phyloP scores from a whole-genome alignment of 73 alveolate genomes.

The Paraurostyla sp. region DNA sequence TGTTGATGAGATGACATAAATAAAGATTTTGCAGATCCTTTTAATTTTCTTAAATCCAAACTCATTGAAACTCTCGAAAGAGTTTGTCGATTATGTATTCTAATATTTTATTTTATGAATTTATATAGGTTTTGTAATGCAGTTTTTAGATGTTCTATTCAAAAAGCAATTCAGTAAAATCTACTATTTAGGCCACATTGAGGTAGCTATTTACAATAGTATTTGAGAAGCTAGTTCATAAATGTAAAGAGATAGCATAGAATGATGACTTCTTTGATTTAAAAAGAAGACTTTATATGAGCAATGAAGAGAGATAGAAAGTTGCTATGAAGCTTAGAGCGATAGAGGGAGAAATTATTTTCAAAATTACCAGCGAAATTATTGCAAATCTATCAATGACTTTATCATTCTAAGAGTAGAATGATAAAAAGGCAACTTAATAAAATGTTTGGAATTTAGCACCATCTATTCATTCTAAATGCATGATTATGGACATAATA shows the following conservation, averaged over 20 bases:
- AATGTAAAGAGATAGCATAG: constrained; percentile 29
- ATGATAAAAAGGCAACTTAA: neutral
- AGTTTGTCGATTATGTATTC: constrained; percentile 59
- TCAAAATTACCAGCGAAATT: constrained; percentile 5
- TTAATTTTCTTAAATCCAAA: constrained; percentile 77
- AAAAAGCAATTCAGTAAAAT: constrained; percentile 64
- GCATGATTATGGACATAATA: constrained; percentile 51
- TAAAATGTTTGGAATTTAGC: constrained; percentile 4
- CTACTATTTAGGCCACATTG: constrained; percentile 74
- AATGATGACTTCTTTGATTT: constrained; percentile 28
- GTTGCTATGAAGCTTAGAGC: neutral
- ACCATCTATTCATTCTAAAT: constrained; percentile 21
- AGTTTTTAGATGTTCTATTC: constrained; percentile 61
- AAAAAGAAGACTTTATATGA: constrained; percentile 32
- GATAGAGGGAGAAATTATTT: constrained; percentile 13
- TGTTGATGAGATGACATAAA: constrained; percentile 74
- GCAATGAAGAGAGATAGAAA: neutral
- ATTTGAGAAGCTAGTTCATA: constrained; percentile 52
- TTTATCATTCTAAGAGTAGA: constrained; percentile 4
- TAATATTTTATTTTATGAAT: neutral
- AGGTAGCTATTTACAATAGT: constrained; percentile 70
- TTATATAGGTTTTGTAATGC: constrained; percentile 43
- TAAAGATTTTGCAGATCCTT: constrained; percentile 68
- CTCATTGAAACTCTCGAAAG: constrained; percentile 58
- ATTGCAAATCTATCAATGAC: constrained; percentile 9